Base-by-base conservation (phyloP, 23 red algal genomes). In the Gracilaria caudata region DNA sequence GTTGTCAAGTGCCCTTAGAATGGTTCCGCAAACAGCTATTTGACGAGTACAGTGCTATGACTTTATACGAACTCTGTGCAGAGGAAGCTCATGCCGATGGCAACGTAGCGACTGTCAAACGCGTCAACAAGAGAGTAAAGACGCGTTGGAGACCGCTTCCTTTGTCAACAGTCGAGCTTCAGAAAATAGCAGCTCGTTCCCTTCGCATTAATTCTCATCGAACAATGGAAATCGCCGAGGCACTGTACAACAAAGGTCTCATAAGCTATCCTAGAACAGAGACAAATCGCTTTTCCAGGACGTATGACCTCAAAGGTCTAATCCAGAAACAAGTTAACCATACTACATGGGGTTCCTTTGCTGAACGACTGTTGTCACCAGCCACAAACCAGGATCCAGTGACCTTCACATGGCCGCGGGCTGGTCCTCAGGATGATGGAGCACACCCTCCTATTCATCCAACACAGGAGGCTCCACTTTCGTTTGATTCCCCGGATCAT, bases 261-360 rank as follows among this genome's bases (percentile, higher is more conserved):
- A 98, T 98, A 57, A 95, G 92, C 24, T 98, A 98, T 60, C 96
- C 96, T n/a, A 73, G 96, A 66, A 98, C 96, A 20, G 96, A 98
- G 68, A 98, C 96, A 23, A 91, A 98, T 64, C 68, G 61, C 5
- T 98, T 98, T 73, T 59, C 73, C 20, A 79, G 40, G 19, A 73
- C 73, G 4, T 88, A 88, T 23, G 61, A 95, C 34, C 61, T 98
- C 75, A 73, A 46, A 19, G 84, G 63, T 24, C 63, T 98, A 38
- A 40, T 98, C 9, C 79, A 75, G 36, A 68, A 92, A 26, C 96
- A 98, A 24, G 55, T 65, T 26, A 44, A 79, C 54, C 90, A 98
- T 73, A 34, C 49, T 14, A 63, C 44, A 40, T 98, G 92, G 92
- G 80, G 81, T 13, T 25, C 54, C 32, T 95, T 95, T 83, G 96